phyloP scores from a whole-genome alignment of 78 protist species.

The Chrysochromulina parva region DNA sequence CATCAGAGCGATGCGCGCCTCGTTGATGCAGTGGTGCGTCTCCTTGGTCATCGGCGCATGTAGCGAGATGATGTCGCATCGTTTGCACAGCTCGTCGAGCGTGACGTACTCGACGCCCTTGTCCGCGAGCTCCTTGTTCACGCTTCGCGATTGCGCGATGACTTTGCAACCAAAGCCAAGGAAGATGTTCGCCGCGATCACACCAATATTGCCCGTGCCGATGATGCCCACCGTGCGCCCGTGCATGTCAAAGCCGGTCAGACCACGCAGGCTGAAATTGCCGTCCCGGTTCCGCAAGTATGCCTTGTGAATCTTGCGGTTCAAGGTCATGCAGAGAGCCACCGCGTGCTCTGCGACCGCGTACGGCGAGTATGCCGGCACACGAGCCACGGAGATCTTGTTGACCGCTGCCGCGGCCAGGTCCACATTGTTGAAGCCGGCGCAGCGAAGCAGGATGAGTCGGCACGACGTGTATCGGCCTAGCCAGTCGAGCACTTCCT shows the following conservation, averaged over 20 bases:
- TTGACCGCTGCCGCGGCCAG: slow-evolving; percentile 51
- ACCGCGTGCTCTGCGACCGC: slow-evolving; percentile 87
- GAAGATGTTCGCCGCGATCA: slow-evolving; percentile 21
- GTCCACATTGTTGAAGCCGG: slow-evolving; percentile 80
- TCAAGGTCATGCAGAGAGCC: slow-evolving; percentile 60
- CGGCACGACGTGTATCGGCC: neutral
- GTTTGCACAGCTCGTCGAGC: slow-evolving; percentile 58
- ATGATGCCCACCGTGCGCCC: slow-evolving; percentile 62
- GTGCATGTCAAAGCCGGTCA: slow-evolving; percentile 75
- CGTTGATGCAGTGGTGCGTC: slow-evolving; percentile 74
- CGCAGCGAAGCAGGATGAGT: slow-evolving; percentile 48
- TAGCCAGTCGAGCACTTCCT: slow-evolving; percentile 20
- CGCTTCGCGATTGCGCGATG: slow-evolving; percentile 37
- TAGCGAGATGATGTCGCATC: slow-evolving; percentile 73
- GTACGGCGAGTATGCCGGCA: slow-evolving; percentile 84
- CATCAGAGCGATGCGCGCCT: slow-evolving; percentile 58
- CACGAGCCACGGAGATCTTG: slow-evolving; percentile 72
- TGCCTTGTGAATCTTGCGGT: slow-evolving; percentile 64
- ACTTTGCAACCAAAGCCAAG: slow-evolving; percentile 58
- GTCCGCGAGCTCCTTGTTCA: neutral
- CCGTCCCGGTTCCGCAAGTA: slow-evolving; percentile 64
- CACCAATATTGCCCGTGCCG: slow-evolving; percentile 83
- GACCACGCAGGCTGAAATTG: slow-evolving; percentile 66
- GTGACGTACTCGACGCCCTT: slow-evolving; percentile 58
- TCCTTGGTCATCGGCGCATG: slow-evolving; percentile 63